Conservation (phyloP, 106 monocot species). For the Posidonia australis region DNA sequence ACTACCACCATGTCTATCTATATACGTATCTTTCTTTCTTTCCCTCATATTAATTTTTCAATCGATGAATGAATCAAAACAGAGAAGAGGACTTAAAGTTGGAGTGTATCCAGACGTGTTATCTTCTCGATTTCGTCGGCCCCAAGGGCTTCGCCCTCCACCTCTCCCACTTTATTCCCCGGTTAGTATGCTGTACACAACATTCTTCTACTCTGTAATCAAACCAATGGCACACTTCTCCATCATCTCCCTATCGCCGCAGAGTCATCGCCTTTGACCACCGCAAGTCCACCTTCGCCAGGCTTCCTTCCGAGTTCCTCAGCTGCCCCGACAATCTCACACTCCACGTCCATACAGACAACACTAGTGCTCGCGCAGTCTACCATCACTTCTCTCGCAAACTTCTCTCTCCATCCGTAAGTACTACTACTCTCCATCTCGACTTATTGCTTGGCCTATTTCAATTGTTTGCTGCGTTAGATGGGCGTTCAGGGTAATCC, state of each 20-base stretch:
- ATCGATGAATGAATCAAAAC: too few relatives aligned
- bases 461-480: too few relatives aligned
- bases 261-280: slow-evolving; percentile 85
- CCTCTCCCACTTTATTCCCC: slow-evolving; percentile 40
- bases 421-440: not conserved
- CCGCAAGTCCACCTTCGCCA: slow-evolving; percentile 21
- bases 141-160: slow-evolving; percentile 40
- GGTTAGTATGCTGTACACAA: too few relatives aligned
- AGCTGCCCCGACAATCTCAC: slow-evolving; percentile 39
- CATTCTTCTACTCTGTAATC: too few relatives aligned
- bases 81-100: not conserved
- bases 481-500: slow-evolving; percentile 1
- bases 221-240: not conserved
- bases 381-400: slow-evolving; percentile 48
- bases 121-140: slow-evolving; percentile 73
- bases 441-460: too few relatives aligned
- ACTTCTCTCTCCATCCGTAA: slow-evolving; percentile 3
- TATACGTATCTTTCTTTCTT: not conserved
- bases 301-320: not conserved
- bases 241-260: not conserved
- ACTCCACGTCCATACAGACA: slow-evolving; percentile 43
- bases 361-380: slow-evolving; percentile 39
- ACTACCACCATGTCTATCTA: too few relatives aligned
- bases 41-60: not conserved
- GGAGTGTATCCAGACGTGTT: slow-evolving; percentile 42